Evolutionary conservation across 106 monocot species (phyloP).

Genomic region (Ottelia alismoides): DNA sequence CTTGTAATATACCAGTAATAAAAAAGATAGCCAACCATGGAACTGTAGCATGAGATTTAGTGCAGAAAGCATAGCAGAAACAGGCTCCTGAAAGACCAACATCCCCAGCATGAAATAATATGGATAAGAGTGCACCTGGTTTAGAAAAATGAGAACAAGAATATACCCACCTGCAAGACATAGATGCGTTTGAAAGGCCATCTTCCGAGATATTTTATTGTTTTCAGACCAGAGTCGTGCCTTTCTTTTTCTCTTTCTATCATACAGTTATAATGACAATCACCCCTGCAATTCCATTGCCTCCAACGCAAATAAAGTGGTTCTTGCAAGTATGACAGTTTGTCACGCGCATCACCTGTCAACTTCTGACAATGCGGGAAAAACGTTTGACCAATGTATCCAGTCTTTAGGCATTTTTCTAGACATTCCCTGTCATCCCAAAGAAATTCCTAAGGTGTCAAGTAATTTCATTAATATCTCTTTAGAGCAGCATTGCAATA

Average conservation of each 20-base stretch:
- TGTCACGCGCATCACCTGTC: conserved; percentile 11
- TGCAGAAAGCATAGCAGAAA: conserved; percentile 60
- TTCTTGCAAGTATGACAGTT: conserved; percentile 48
- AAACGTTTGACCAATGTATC: conserved; percentile 12
- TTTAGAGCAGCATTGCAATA: too few species aligned
- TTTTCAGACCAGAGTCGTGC: conserved; percentile 25
- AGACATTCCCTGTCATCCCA: conserved; percentile 44
- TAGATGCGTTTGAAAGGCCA: conserved; percentile 62
- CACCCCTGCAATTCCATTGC: conserved; percentile 46
- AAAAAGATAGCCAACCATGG: conserved; percentile 68
- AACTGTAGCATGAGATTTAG: conserved; percentile 66
- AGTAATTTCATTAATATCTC: too few species aligned
- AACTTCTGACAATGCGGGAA: conserved; percentile 35
- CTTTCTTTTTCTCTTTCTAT: conserved; percentile 49
- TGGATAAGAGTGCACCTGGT: not conserved
- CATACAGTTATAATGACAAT: conserved; percentile 62
- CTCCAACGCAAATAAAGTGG: conserved; percentile 59
- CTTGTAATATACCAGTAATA: conserved; percentile 51
- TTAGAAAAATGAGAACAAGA: not conserved
- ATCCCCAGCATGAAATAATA: not conserved
- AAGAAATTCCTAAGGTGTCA: too few species aligned
- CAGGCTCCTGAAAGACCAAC: conserved; percentile 47
- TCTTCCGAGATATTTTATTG: conserved; percentile 71
- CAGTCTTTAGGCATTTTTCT: conserved; percentile 25
- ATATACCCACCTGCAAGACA: conserved; percentile 53